phyloP scores from a whole-genome alignment of 768 basidiomycete species.

The Pulveroboletus sp. region DNA sequence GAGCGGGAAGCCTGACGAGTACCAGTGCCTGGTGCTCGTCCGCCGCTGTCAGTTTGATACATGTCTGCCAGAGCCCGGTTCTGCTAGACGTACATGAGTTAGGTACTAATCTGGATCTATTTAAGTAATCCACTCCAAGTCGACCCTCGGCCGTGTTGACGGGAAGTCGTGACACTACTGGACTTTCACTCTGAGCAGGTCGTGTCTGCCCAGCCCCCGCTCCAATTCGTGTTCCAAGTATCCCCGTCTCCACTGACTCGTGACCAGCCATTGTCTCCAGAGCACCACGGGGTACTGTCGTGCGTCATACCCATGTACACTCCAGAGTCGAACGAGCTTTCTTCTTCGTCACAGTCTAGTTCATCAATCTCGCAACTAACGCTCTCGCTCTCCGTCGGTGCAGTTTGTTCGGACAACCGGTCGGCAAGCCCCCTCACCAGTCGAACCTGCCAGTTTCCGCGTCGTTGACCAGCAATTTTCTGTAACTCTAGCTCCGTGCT shows the following conservation, averaged over 20 bases:
- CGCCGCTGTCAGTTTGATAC: constrained; percentile 14
- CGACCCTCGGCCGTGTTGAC: background rate
- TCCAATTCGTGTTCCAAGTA: constrained; percentile 7
- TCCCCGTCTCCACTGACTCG: constrained; percentile 3
- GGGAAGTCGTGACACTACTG: background rate
- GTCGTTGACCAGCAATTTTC: constrained; percentile 15
- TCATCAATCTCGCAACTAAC: constrained; percentile 21
- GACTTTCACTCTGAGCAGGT: background rate
- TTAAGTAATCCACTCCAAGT: constrained; percentile 1
- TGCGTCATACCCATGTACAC: constrained; percentile 13
- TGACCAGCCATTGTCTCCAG: constrained; percentile 14
- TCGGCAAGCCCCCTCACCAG: constrained; percentile 21
- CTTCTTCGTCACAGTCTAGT: constrained; percentile 12
- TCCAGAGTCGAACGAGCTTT: constrained; percentile 28
- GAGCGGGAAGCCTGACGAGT: constrained; percentile 14
- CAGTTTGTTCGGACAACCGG: constrained; percentile 3
- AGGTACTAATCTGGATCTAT: constrained; percentile 18
- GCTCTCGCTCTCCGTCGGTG: constrained; percentile 6
- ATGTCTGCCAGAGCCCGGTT: background rate
- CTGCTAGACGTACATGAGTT: constrained; percentile 23
- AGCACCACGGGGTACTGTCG: constrained; percentile 1
- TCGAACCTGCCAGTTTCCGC: constrained; percentile 29
- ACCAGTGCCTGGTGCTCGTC: background rate
- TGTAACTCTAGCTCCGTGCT: constrained; percentile 22
- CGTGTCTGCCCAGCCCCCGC: background rate